A percentile compares a stretch with the other conserved stretches of the same genome.
These are phyloP conservation scores for Panicum virgatum DNA, from an alignment of 202 grass and related monocot species.

Conservation along the genomic window DNA sequence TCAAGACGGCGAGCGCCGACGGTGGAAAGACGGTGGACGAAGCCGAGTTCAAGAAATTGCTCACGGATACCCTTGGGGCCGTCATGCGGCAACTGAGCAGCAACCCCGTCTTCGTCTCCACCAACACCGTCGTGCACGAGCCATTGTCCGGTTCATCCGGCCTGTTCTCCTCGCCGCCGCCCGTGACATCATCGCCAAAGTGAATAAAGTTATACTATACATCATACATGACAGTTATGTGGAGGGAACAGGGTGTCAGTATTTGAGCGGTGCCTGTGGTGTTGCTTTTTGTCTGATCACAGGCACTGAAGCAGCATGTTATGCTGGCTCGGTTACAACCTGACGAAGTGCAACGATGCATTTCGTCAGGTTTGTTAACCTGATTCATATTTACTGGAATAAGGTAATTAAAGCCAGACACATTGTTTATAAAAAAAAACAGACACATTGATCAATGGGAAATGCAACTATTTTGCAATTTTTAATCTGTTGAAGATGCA, in stretches of 20 bases:
- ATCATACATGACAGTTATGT: not conserved
- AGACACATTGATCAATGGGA: slow-evolving; percentile 24
- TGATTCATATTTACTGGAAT: slow-evolving; percentile 36
- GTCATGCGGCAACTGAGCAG: slow-evolving; percentile 64
- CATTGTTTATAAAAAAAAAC: not conserved
- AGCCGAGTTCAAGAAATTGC: slow-evolving; percentile 64
- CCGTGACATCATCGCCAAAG: not conserved
- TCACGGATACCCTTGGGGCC: slow-evolving; percentile 60
- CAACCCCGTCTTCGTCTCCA: slow-evolving; percentile 63
- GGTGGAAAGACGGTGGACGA: slow-evolving; percentile 47
- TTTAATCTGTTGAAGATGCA: not conserved
- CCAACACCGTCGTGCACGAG: slow-evolving; percentile 72
- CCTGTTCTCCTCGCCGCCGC: slow-evolving; percentile 6
- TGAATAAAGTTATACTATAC: slow-evolving; percentile 18
- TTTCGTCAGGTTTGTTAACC: not conserved
- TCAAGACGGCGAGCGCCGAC: slow-evolving; percentile 33
- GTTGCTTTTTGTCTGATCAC: slow-evolving; percentile 46
- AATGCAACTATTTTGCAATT: slow-evolving; percentile 1
- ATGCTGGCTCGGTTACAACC: not conserved
- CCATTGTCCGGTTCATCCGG: slow-evolving; percentile 44
- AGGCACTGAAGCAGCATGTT: slow-evolving; percentile 12
- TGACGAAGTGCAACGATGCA: slow-evolving; percentile 29
- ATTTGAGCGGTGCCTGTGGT: slow-evolving; percentile 22
- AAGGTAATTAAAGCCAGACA: slow-evolving; percentile 25
- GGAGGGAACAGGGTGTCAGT: not conserved